Conservation (phyloP, 148 eudicot genomes). For the Spergularia bocconei region DNA sequence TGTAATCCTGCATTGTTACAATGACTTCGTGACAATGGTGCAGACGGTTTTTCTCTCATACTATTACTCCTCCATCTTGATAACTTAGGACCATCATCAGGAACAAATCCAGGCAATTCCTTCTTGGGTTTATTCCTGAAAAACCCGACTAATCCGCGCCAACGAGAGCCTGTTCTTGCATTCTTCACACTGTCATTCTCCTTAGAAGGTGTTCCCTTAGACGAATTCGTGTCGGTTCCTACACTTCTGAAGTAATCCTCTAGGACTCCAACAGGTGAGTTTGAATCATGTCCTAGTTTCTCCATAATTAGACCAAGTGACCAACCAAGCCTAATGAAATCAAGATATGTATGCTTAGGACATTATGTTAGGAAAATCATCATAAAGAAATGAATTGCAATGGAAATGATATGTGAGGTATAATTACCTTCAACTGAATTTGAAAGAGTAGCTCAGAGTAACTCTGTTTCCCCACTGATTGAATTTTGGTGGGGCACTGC, state of each 20-base stretch:
- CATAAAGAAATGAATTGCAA: neutral
- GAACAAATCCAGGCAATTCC: constrained; percentile 42
- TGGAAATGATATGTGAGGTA: neutral
- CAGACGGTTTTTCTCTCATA: constrained; percentile 40
- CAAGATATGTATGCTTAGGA: neutral
- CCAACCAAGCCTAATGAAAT: neutral
- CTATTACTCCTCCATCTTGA: constrained; percentile 60
- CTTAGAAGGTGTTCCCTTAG: constrained; percentile 38
- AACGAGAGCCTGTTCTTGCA: constrained; percentile 31
- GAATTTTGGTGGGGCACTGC: constrained; percentile 10
- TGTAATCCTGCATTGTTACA: neutral
- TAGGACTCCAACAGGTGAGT: constrained; percentile 69
- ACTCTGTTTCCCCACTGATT: neutral
- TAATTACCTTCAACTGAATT: neutral
- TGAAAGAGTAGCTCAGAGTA: constrained; percentile 13
- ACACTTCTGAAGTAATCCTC: constrained; percentile 59
- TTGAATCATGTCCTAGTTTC: constrained; percentile 34
- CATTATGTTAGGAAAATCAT: too few species aligned
- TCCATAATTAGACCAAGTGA: constrained; percentile 31
- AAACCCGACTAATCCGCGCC: constrained; percentile 45
- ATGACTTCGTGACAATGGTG: constrained; percentile 11
- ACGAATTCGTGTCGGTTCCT: constrained; percentile 56
- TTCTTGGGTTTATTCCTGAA: constrained; percentile 52
- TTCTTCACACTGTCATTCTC: constrained; percentile 35
- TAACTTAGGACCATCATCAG: constrained; percentile 47